Percentiles rank a stretch among this genome's conserved stretches.
These are phyloP conservation scores for Alternaria triticimaculans DNA, from an alignment of 2,329 filamentous ascomycete species.

Conservation along the genomic window DNA sequence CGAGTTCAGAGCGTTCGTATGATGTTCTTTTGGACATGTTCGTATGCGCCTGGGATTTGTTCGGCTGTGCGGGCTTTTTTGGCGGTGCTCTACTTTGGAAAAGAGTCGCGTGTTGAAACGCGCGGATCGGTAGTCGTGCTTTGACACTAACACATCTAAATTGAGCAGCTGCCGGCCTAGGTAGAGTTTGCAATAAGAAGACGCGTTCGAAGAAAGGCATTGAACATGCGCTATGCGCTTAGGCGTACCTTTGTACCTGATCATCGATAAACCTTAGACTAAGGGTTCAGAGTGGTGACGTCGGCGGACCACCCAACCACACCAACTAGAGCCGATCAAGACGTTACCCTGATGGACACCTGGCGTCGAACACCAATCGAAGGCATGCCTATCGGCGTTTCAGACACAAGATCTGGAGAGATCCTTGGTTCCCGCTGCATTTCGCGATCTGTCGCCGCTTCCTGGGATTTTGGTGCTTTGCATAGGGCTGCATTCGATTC, in stretches of 20 bases:
- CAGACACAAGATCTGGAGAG: slow-evolving; percentile 23
- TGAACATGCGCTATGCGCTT: neutral
- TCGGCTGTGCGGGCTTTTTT: slow-evolving; percentile 6
- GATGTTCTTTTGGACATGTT: slow-evolving; percentile 38
- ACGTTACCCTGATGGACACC: slow-evolving; percentile 27
- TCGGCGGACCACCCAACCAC: slow-evolving; percentile 20
- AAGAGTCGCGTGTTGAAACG: slow-evolving; percentile 19
- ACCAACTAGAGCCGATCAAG: slow-evolving; percentile 25
- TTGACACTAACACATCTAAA: neutral
- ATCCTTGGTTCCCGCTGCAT: slow-evolving; percentile 25
- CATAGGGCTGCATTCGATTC: neutral
- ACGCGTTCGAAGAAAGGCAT: slow-evolving; percentile 21
- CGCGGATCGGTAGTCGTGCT: slow-evolving; percentile 1
- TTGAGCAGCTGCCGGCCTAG: neutral
- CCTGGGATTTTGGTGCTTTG: neutral
- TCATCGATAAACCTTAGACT: neutral
- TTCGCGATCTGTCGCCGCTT: slow-evolving; percentile 13
- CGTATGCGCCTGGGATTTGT: neutral
- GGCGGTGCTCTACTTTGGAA: slow-evolving; percentile 2
- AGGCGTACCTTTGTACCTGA: slow-evolving; percentile 17
- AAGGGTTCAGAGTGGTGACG: slow-evolving; percentile 32
- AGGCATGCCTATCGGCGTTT: slow-evolving; percentile 16
- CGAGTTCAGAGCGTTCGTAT: slow-evolving; percentile 42
- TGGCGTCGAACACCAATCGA: slow-evolving; percentile 22
- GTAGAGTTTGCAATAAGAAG: neutral